Base-by-base conservation (phyloP, 2,329 filamentous ascomycete species). In the Cladosporium sp. region DNA sequence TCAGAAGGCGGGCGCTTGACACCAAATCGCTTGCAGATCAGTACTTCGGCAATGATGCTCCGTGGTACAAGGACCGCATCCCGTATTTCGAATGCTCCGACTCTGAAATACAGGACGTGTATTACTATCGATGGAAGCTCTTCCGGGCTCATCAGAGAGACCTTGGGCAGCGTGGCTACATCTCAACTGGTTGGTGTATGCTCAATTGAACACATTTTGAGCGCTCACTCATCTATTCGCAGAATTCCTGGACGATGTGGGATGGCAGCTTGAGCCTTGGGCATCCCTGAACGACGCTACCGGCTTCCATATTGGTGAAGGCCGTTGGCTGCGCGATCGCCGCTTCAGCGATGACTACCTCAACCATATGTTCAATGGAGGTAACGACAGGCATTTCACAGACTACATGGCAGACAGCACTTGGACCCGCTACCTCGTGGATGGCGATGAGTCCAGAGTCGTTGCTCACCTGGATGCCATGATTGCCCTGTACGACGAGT, bases 51-150 rank as follows among this genome's bases (percentile, higher is more conserved):
- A 72, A 71, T 24, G 70, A 72, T 55, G 62, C 67, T 17, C 63
- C 68, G 1, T 72, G 69, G 70, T 72, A 70, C 42, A 58, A 61
- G 7, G 56, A 66, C 27, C 63, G 66, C 11, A 70, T 71, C 5
- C 68, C 69, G 1, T 67, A 68, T 47, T 72, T 72, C 52, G 68
- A 71, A 43, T 66, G 66, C 15, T 70, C 67, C 43, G 68, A 71
- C 47, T 40, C 59, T 1, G 55, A 66, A 8, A 64, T 72, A 13
- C 68, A 66, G 1, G 67, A 73, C 15, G 71, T 74, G 8, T 74
- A 73, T 58, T 74, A 74, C 58, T 74, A 74, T 53, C 70, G 72
- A 27, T 73, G 70, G 72, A 67, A 64, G 20, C 63, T 74, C 20
- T 74, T 71, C 59, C 66, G 71, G 2, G 64, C 71, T 1, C 72